Percentiles rank a stretch among this genome's conserved stretches.
These are phyloP conservation scores for Carex scoparia DNA, from an alignment of 176 grass and related monocot species.

Conservation along the genomic window DNA sequence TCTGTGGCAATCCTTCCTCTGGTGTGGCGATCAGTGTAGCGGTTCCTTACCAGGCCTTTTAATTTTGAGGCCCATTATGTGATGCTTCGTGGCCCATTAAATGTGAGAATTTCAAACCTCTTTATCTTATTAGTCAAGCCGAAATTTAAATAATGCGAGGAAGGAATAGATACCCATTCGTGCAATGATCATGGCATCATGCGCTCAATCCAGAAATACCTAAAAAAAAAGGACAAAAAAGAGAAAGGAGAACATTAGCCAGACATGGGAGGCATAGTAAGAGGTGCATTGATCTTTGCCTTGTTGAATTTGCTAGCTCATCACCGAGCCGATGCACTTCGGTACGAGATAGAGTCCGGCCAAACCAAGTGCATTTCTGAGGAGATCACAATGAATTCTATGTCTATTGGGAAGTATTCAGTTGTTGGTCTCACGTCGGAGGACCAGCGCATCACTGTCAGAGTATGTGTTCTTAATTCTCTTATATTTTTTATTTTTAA, in stretches of 20 bases:
- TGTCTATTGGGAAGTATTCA: slow-evolving; percentile 63
- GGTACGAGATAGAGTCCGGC: slow-evolving; percentile 43
- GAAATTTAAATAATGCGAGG: slow-evolving; percentile 1
- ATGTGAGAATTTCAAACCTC: not conserved
- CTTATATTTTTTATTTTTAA: not conserved
- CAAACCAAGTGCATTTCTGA: slow-evolving; percentile 78
- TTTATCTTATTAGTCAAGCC: not conserved
- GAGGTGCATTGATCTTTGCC: not conserved
- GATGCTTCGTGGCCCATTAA: not conserved
- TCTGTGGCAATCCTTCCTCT: not conserved
- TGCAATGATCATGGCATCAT: slow-evolving; percentile 9
- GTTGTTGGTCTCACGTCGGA: slow-evolving; percentile 39
- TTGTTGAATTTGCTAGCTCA: slow-evolving; percentile 9
- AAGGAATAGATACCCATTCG: not conserved
- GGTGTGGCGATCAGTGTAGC: not conserved
- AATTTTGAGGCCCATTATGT: not conserved
- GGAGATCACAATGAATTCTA: slow-evolving; percentile 54
- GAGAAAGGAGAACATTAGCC: not conserved
- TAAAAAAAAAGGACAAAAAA: not conserved
- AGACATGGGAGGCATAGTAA: not conserved
- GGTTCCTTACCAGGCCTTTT: not conserved
- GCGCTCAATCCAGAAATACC: not conserved
- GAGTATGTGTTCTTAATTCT: slow-evolving; percentile 18
- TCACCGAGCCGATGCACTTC: slow-evolving; percentile 16
- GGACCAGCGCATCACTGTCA: slow-evolving; percentile 42